Conservation (phyloP, 257 asterid species). For the Solanum pennellii region DNA sequence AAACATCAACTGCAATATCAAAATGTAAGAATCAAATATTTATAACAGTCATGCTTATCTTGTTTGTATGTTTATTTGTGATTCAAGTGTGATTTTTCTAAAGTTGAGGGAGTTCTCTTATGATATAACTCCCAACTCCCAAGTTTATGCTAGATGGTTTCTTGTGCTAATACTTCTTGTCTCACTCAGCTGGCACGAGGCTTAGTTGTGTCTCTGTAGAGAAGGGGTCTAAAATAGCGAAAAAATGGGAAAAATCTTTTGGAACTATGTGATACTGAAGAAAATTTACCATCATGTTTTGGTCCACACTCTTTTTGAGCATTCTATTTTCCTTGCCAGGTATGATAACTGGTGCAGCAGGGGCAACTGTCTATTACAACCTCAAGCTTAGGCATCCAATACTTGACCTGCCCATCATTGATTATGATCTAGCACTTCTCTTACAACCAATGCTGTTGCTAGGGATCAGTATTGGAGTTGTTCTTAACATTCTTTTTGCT, state of each 20-base stretch:
- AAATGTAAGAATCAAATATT: slow-evolving; percentile 25
- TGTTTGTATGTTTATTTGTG: background rate
- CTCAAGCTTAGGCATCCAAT: slow-evolving; percentile 49
- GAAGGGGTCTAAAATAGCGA: background rate
- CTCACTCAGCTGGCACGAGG: background rate
- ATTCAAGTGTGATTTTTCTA: background rate
- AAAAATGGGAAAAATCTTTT: background rate
- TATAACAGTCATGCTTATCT: background rate
- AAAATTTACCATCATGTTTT: background rate
- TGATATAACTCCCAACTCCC: background rate
- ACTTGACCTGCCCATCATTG: slow-evolving; percentile 50
- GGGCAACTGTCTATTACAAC: slow-evolving; percentile 46
- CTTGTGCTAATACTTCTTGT: background rate
- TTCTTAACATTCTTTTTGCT: slow-evolving; percentile 43
- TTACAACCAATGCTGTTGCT: slow-evolving; percentile 58
- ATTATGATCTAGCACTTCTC: slow-evolving; percentile 55
- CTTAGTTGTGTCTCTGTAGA: background rate
- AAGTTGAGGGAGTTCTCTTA: background rate
- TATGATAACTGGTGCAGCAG: slow-evolving; percentile 59
- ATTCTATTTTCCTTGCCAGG: slow-evolving; percentile 12
- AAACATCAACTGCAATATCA: slow-evolving; percentile 51
- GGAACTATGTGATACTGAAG: background rate
- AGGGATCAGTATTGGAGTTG: slow-evolving; percentile 55
- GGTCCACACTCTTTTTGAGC: background rate
- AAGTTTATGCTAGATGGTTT: background rate